Conservation (phyloP, 805 yeast species). For the Brettanomyces sp. region DNA sequence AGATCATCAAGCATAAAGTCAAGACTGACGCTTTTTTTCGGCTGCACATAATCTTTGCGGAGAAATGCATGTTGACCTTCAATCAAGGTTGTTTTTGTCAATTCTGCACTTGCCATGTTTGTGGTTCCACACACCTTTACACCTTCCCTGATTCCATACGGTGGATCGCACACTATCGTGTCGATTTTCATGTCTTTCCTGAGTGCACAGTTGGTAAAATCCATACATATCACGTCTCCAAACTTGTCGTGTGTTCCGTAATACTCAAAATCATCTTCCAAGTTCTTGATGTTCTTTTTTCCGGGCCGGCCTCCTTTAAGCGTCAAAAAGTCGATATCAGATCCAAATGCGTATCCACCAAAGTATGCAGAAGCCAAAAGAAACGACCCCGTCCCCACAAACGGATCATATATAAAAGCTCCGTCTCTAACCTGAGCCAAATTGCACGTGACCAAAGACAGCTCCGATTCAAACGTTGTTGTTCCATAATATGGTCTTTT, state of each 20-base stretch:
- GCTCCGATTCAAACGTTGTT: slow-evolving; percentile 92
- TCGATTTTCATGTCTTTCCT: slow-evolving; percentile 57
- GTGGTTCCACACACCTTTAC: slow-evolving; percentile 85
- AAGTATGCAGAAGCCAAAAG: slow-evolving; percentile 78
- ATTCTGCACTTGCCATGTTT: slow-evolving; percentile 47
- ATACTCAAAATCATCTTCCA: slow-evolving; percentile 61
- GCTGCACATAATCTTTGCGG: slow-evolving; percentile 78
- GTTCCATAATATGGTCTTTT: slow-evolving; percentile 87
- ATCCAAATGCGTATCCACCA: slow-evolving; percentile 74
- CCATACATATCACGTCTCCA: slow-evolving; percentile 81
- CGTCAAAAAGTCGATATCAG: slow-evolving; percentile 82
- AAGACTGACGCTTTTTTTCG: slow-evolving; percentile 83
- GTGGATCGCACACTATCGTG: slow-evolving; percentile 90
- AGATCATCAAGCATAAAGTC: slow-evolving; percentile 72
- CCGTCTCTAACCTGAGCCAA: slow-evolving; percentile 65
- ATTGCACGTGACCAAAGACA: slow-evolving; percentile 80
- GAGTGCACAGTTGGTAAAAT: slow-evolving; percentile 85
- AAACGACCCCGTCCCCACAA: slow-evolving; percentile 94
- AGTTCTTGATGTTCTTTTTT: slow-evolving; percentile 9
- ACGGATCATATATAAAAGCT: slow-evolving; percentile 80
- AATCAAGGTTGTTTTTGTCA: slow-evolving; percentile 64
- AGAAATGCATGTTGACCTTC: slow-evolving; percentile 73
- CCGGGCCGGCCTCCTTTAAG: slow-evolving; percentile 54
- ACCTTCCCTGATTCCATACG: slow-evolving; percentile 95
- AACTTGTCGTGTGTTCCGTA: slow-evolving; percentile 51